Evolutionary conservation across 352 stramenopile species (phyloP), one percentile per base, ranked within the genome.

Genomic region (Blastocystis sp.): DNA sequence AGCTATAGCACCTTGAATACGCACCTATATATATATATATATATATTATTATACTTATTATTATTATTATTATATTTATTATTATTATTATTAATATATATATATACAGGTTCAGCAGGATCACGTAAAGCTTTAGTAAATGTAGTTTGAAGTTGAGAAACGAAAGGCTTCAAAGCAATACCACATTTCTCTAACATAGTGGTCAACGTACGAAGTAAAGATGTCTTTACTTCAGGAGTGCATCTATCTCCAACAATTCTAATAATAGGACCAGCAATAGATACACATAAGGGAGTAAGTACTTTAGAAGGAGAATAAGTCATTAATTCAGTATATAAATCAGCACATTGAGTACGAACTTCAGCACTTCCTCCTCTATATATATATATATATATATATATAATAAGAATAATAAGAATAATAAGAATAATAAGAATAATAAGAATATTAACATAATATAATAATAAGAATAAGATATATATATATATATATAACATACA

Each of bases 81-180:
- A n/a, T n/a, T n/a, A n/a, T n/a, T n/a, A n/a, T n/a, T n/a, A n/a
- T n/a, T n/a, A n/a, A n/a, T 28, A 54, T 28, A 11, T 10, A 54
- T 32, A 74, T n/a, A n/a, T n/a, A n/a, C n/a, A n/a, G n/a, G n/a
- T n/a, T n/a, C n/a, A n/a, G n/a, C n/a, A n/a, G n/a, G n/a, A n/a
- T 97, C 90, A 64, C 90, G 91, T n/a, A 99, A 71, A 31, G 88
- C 85, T 74, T 97, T 97, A 37, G 96, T 82, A 67, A 99, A 98
- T 1, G 88, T 95, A 1, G 90, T 96, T 71, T 98, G 91, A 47
- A 99, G 80, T 74, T 99, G 93, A 19, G 93, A 90, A 49, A 98
- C 74, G 71, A 99, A 98, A n/a, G 91, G 86, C 71, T 94, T 91
- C 11, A 99, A 76, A 23, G 82, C 82, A 13, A 86, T 78, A 28